phyloP scores from a whole-genome alignment of 1,284 basidiomycete genomes.

The Rhodotorula sp. region DNA sequence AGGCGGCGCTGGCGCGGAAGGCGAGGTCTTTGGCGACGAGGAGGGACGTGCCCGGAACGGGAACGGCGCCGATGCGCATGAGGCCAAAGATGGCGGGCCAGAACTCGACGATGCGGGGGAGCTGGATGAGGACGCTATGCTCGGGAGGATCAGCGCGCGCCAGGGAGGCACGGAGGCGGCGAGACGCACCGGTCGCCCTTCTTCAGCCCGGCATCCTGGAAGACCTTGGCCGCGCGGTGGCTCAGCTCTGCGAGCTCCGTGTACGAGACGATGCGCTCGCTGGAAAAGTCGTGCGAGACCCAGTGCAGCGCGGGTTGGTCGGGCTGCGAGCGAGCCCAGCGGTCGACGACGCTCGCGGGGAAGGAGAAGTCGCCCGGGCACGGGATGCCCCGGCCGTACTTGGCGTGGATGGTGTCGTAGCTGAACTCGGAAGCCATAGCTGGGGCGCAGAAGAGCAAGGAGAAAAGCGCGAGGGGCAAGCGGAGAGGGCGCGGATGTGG shows the following conservation, averaged over 20 bases:
- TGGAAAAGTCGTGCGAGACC: constrained; percentile 27
- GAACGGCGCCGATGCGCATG: constrained; percentile 33
- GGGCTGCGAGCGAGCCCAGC: constrained; percentile 18
- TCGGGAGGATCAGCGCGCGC: background rate
- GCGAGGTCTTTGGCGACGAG: constrained; percentile 42
- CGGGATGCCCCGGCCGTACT: constrained; percentile 27
- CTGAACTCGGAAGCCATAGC: constrained; percentile 16
- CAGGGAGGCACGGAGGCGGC: background rate
- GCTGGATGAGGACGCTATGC: constrained; percentile 22
- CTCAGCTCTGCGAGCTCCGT: constrained; percentile 20
- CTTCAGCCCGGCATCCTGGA: constrained; percentile 25
- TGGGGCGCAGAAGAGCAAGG: background rate
- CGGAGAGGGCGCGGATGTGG: background rate
- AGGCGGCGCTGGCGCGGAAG: constrained; percentile 26
- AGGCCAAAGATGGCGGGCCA: constrained; percentile 34
- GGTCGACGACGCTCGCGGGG: constrained; percentile 32
- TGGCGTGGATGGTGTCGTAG: constrained; percentile 3
- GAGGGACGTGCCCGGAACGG: constrained; percentile 36
- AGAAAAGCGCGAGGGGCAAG: background rate
- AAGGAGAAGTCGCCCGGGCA: constrained; percentile 39
- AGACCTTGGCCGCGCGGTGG: constrained; percentile 27
- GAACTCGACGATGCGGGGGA: constrained; percentile 24
- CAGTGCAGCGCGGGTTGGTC: constrained; percentile 25
- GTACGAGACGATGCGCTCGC: constrained; percentile 31
- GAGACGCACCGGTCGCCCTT: constrained; percentile 37